Base-by-base conservation (phyloP, 192 early-diverging fungal species). In the Rhizoclosmatium sp. region DNA sequence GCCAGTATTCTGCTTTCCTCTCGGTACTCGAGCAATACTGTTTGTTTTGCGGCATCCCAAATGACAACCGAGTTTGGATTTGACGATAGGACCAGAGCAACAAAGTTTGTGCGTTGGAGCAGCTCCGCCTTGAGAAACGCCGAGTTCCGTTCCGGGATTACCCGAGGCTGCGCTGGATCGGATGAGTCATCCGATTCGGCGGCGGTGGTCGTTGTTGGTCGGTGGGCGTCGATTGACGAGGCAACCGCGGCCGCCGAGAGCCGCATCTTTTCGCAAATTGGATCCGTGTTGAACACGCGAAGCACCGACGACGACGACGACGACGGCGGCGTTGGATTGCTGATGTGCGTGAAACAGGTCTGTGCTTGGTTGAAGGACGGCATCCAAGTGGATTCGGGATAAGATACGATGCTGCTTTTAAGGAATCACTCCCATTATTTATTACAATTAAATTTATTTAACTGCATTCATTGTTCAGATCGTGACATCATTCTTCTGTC, bases 11-110 rank as follows among this genome's bases (percentile, higher is more conserved):
- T 92, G 4, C 88, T 92, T 76, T 89, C 86, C 71, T 94, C 94
- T 80, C 94, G 93, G 19, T 96, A 82, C 81, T 94, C 92, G 3
- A 91, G 84, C 14, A 95, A 88, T 3, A 91, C 85, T 69, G 89
- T 90, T 51, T 85, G 87, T 80, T 89, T 92, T 7, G 88, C 87
- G 72, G 94, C 94, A 72, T 97, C 96, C 89, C 93, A 97, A 62
- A 97, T 90, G 58, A 94, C 90, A 14, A 95, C 95, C 62, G 93
- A 94, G 78, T 89, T 88, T 58, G 95, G 95, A 71, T 94, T 93
- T 70, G 91, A 88, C 12, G 94, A 94, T 2, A 93, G 93, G 12
- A 96, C 95, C 64, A 96, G 87, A 0, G 93, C 95, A 47, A 96
- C 85, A 78, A 93, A 95, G 80, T 97, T 96, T 70, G 92, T 93